Evolutionary conservation across 495 filamentous ascomycete genomes (phyloP).

Genomic region (Penicillium crystallinum): DNA sequence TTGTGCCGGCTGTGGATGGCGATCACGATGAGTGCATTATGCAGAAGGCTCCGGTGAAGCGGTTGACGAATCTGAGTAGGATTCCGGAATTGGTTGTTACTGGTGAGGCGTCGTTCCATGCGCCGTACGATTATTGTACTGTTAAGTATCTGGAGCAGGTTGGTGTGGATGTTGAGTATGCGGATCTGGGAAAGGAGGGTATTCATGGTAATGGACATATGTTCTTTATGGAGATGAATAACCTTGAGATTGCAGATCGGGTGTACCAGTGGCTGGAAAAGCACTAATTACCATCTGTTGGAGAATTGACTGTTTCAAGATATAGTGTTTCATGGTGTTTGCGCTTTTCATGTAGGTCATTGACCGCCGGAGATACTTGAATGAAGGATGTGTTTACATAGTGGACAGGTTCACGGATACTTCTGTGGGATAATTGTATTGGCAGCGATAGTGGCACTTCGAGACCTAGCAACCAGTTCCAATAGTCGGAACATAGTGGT

Average conservation of each 20-base stretch:
- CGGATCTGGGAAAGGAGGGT: constrained; percentile 18
- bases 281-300: background rate
- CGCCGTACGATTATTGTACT: constrained; percentile 25
- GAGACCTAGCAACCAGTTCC: no score
- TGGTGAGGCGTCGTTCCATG: constrained; percentile 23
- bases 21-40: constrained; percentile 14
- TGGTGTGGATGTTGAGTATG: constrained; percentile 19
- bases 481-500: no score
- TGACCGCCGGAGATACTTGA: background rate
- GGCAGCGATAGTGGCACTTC: no score
- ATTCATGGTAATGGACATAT: constrained; percentile 29
- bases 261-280: constrained; percentile 7
- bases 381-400: no score
- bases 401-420: no score
- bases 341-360: background rate
- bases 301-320: background rate
- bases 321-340: background rate
- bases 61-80: constrained; percentile 20
- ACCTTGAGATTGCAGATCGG: constrained; percentile 19
- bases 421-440: no score
- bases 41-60: constrained; percentile 14
- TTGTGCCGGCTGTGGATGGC: background rate
- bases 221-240: constrained; percentile 26
- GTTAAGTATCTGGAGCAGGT: constrained; percentile 21
- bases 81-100: constrained; percentile 21